A percentile compares a stretch with the other conserved stretches of the same genome.
phyloP scores from a whole-genome alignment of 129 eudicot species.

The Flaveria ramosissima region DNA sequence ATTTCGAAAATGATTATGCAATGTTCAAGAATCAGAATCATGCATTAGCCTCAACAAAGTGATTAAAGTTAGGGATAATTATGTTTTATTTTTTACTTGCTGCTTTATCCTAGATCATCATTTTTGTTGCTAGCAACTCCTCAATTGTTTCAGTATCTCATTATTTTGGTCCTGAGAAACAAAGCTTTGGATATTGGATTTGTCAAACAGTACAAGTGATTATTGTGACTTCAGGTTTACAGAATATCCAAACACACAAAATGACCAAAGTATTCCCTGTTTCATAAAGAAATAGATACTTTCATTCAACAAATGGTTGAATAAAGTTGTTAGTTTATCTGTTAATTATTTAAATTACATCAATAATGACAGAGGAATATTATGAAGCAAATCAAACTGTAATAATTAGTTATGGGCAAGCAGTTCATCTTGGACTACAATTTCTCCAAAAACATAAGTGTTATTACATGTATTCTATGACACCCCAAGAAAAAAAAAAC shows the following conservation, averaged over 20 bases:
- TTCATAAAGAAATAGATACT: too few species aligned
- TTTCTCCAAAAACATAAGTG: too few species aligned
- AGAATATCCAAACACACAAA: too few species aligned
- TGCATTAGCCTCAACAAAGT: neutral
- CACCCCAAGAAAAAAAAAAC: too few species aligned
- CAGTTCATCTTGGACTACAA: constrained; percentile 12
- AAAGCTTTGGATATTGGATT: too few species aligned
- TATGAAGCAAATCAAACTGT: constrained; percentile 2
- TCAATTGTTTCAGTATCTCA: too few species aligned
- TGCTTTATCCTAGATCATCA: neutral
- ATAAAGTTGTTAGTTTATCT: neutral
- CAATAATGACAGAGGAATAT: neutral
- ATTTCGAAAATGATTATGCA: neutral
- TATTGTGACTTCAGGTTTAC: too few species aligned
- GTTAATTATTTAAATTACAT: neutral
- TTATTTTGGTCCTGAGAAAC: too few species aligned
- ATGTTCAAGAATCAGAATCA: neutral
- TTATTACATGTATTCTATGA: too few species aligned
- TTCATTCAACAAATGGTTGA: too few species aligned
- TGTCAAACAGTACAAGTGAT: too few species aligned
- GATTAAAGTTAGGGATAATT: neutral
- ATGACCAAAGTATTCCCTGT: too few species aligned
- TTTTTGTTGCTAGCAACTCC: neutral
- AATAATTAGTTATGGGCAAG: neutral
- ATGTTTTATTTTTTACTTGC: neutral